phyloP scores from a whole-genome alignment of 1,284 basidiomycete genomes.

The Fomitopsis pinicola region DNA sequence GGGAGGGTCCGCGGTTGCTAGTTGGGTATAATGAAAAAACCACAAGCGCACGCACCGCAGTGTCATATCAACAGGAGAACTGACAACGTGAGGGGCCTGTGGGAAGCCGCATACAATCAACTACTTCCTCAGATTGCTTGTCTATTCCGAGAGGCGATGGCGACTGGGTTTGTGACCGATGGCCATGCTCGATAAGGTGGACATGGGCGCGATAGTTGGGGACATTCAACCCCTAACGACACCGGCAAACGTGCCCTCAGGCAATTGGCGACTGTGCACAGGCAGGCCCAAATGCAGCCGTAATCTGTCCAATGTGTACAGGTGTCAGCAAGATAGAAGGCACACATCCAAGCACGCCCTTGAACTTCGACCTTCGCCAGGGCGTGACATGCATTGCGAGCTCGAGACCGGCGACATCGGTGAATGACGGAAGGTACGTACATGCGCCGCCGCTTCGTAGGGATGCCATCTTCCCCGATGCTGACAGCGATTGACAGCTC shows the following conservation, averaged over 20 bases:
- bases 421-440: background rate
- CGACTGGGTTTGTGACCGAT: background rate
- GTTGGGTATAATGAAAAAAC: background rate
- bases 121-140: background rate
- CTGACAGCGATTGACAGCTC: background rate
- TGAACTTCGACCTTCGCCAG: background rate
- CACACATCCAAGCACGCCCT: background rate
- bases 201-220: background rate
- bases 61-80: background rate
- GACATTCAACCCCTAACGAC: background rate
- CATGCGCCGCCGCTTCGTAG: background rate
- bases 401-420: background rate
- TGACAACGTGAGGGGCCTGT: background rate
- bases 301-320: background rate
- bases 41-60: background rate
- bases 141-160: background rate
- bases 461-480: background rate
- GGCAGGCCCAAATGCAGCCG: background rate
- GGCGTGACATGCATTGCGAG: background rate
- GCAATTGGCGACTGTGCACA: background rate
- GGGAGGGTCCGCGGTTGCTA: background rate
- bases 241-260: background rate
- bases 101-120: background rate
- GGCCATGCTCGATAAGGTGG: background rate
- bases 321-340: background rate